Conservation (phyloP, 1,284 basidiomycete species). For the Microbotryum violaceum region DNA sequence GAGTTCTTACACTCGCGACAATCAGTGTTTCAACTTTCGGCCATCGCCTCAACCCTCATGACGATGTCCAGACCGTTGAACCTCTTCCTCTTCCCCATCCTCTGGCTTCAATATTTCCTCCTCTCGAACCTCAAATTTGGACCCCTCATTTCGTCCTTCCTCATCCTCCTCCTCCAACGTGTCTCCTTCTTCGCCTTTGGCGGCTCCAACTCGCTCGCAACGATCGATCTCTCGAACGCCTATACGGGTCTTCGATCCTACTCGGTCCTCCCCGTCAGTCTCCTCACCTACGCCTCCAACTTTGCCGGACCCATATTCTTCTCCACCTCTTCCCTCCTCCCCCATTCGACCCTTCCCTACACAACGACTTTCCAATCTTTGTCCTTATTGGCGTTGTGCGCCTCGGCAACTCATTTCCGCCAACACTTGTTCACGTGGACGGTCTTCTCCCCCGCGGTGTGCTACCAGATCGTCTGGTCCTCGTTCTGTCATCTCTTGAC, state of each 20-base stretch:
- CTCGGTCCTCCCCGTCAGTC: slow-evolving; percentile 22
- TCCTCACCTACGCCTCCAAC: slow-evolving; percentile 32
- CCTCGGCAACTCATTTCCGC: slow-evolving; percentile 22
- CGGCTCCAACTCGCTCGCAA: slow-evolving; percentile 32
- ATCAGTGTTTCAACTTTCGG: too few relatives aligned
- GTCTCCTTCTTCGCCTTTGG: slow-evolving; percentile 30
- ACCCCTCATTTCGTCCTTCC: not conserved
- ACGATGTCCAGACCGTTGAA: slow-evolving; percentile 3
- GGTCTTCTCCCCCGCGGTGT: slow-evolving; percentile 31
- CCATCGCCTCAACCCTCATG: not conserved
- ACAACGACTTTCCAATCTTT: slow-evolving; percentile 11
- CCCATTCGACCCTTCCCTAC: not conserved
- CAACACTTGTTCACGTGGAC: slow-evolving; percentile 30
- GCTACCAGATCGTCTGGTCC: slow-evolving; percentile 23
- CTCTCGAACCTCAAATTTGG: not conserved
- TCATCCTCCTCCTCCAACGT: slow-evolving; percentile 7
- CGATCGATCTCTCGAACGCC: slow-evolving; percentile 31
- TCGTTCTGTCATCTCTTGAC: slow-evolving; percentile 13
- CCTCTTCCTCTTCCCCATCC: slow-evolving; percentile 9
- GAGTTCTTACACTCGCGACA: too few relatives aligned
- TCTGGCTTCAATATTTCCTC: slow-evolving; percentile 8
- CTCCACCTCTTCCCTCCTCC: slow-evolving; percentile 3
- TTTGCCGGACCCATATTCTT: slow-evolving; percentile 28
- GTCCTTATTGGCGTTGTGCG: slow-evolving; percentile 14
- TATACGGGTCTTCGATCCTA: slow-evolving; percentile 29